Percentiles rank a stretch among this genome's conserved stretches.
These are phyloP conservation scores for Vigna reflexopilosa DNA, from an alignment of 306 rosid species.

Conservation along the genomic window DNA sequence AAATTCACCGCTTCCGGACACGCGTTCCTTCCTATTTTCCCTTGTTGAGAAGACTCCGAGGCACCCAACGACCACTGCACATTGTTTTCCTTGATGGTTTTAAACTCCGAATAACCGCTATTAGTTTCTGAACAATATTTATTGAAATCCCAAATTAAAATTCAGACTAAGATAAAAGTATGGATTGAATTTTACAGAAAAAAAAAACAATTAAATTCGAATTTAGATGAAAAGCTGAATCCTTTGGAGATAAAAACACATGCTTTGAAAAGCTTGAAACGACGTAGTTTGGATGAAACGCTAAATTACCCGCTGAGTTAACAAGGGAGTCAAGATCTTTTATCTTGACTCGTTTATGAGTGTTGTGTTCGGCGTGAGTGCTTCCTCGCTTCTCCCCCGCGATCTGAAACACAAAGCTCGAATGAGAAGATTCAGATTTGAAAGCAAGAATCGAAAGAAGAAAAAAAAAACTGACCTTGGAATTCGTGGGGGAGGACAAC, in stretches of 20 bases:
- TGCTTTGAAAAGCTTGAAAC: background rate
- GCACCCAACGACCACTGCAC: constrained; percentile 45
- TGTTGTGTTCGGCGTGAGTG: constrained; percentile 38
- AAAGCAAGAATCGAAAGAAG: background rate
- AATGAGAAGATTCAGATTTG: background rate
- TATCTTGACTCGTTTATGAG: constrained; percentile 71
- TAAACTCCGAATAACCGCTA: constrained; percentile 19
- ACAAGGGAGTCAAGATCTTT: constrained; percentile 70
- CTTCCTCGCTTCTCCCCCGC: constrained; percentile 62
- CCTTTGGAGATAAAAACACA: background rate
- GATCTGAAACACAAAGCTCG: constrained; percentile 43
- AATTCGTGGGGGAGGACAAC: constrained; percentile 47
- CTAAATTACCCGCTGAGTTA: constrained; percentile 62
- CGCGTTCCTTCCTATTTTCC: constrained; percentile 41
- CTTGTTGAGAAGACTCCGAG: constrained; percentile 52
- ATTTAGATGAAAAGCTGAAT: background rate
- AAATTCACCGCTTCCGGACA: constrained; percentile 23
- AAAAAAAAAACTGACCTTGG: constrained; percentile 53
- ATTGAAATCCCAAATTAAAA: constrained; percentile 10
- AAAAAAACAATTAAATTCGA: background rate
- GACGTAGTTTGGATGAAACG: background rate
- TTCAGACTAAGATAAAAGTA: constrained; percentile 2
- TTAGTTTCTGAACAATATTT: constrained; percentile 39
- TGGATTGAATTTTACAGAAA: background rate
- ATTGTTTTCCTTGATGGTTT: constrained; percentile 46